A percentile compares a stretch with the other conserved stretches of the same genome.
Evolutionary conservation across 1,284 basidiomycete species (phyloP).

Genomic region (Megacollybia platyphylla): DNA sequence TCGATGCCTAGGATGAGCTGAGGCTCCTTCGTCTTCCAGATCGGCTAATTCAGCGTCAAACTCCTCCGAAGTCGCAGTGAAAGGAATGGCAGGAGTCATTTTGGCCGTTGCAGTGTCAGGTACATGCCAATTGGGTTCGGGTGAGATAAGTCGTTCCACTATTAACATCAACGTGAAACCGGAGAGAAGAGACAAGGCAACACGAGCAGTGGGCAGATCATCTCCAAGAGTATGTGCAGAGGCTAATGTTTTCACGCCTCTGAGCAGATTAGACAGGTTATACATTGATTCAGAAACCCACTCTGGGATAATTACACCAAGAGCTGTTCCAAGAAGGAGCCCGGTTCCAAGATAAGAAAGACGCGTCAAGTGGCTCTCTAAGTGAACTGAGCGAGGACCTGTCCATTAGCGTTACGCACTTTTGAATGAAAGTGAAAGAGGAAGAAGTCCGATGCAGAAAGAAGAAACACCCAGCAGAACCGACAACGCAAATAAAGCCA

Average conservation of each 20-base stretch:
- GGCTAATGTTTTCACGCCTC: conserved; percentile 48
- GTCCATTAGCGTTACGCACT: conserved; percentile 26
- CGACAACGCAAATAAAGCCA: conserved; percentile 45
- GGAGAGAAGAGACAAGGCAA: conserved; percentile 63
- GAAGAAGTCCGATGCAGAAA: conserved; percentile 62
- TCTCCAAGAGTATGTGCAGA: conserved; percentile 20
- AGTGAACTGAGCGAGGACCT: neutral
- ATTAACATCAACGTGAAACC: conserved; percentile 84
- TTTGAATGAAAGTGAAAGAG: conserved; percentile 62
- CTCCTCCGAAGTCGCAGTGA: conserved; percentile 21
- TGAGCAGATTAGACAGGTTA: conserved; percentile 12
- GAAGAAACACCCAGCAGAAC: conserved; percentile 60
- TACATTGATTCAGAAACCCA: conserved; percentile 14
- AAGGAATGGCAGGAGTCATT: conserved; percentile 9
- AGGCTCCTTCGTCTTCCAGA: conserved; percentile 24
- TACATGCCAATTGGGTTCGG: conserved; percentile 26
- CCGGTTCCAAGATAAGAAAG: conserved; percentile 65
- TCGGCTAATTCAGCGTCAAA: conserved; percentile 50
- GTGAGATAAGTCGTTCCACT: conserved; percentile 49
- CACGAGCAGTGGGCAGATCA: conserved; percentile 34
- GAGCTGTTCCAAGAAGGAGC: conserved; percentile 77
- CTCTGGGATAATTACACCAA: conserved; percentile 91
- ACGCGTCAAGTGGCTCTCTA: conserved; percentile 30
- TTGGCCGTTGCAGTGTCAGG: conserved; percentile 13
- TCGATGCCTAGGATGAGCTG: neutral